These are phyloP conservation scores for Ophiocordyceps camponoti-leonardi DNA, from an alignment of 2,329 filamentous ascomycete species.

Conservation along the genomic window DNA sequence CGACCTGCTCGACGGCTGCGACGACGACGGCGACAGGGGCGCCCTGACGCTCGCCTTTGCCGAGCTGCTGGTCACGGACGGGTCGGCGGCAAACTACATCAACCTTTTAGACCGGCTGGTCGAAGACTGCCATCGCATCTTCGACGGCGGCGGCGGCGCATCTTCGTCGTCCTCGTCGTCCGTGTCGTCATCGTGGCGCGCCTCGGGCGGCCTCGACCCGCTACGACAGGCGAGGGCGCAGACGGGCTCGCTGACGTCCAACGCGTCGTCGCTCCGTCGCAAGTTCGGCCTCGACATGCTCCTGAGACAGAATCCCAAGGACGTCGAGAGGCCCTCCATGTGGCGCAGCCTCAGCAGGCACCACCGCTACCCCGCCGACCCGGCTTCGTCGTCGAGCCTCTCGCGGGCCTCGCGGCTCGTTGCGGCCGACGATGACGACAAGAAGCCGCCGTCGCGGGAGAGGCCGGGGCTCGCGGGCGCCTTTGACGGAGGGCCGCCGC, in stretches of 20 bases:
- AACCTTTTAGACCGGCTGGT: conserved; percentile 78
- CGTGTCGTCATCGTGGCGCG: conserved; percentile 6
- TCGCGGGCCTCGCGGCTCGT: conserved; percentile 30
- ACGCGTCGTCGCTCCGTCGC: conserved; percentile 68
- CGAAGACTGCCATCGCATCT: conserved; percentile 78
- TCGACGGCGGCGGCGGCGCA: conserved; percentile 37
- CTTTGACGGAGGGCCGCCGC: conserved; percentile 35
- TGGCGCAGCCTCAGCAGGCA: conserved; percentile 84
- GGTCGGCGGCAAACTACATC: conserved; percentile 66
- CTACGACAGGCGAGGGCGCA: conserved; percentile 37
- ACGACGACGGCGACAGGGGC: conserved; percentile 80
- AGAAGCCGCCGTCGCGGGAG: conserved; percentile 38
- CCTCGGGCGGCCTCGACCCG: neutral
- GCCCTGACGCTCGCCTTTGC: conserved; percentile 78
- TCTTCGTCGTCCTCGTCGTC: conserved; percentile 5
- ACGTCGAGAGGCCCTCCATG: conserved; percentile 52
- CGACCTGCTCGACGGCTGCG: conserved; percentile 75
- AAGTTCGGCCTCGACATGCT: conserved; percentile 69
- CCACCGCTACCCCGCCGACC: conserved; percentile 10
- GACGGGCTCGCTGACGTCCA: conserved; percentile 64
- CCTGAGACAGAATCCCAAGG: conserved; percentile 64
- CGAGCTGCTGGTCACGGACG: conserved; percentile 65
- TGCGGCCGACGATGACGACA: neutral
- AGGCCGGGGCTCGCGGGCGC: conserved; percentile 43
- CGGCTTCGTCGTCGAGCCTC: conserved; percentile 33